phyloP scores from a whole-genome alignment of 345 rosid species.

The Carallia pectinifolia region DNA sequence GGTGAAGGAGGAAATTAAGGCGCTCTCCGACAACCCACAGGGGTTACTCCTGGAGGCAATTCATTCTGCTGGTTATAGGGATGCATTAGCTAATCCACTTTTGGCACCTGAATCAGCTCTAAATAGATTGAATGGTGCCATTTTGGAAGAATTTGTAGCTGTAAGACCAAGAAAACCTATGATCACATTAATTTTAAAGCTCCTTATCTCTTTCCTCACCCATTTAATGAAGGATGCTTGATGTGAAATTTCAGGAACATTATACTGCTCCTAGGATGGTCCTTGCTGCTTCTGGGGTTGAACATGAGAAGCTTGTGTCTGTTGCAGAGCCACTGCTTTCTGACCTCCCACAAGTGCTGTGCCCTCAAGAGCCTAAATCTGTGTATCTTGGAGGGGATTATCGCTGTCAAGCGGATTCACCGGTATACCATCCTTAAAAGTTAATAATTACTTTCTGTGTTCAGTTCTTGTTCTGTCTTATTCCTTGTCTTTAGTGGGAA shows the following conservation, averaged over 20 bases:
- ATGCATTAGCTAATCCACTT: constrained; percentile 88
- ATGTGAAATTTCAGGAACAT: constrained; percentile 56
- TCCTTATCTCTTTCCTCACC: not conserved
- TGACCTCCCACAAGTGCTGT: constrained; percentile 58
- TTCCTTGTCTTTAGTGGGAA: not conserved
- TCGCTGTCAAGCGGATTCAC: constrained; percentile 75
- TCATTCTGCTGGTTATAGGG: constrained; percentile 80
- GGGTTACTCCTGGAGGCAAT: constrained; percentile 76
- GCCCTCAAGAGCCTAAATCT: constrained; percentile 59
- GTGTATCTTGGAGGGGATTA: constrained; percentile 87
- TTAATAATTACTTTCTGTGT: no score
- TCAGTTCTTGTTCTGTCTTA: not conserved
- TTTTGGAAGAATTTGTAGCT: constrained; percentile 71
- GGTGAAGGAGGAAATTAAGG: constrained; percentile 64
- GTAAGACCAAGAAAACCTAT: constrained; percentile 42
- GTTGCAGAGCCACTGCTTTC: constrained; percentile 83
- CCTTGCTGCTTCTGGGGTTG: constrained; percentile 86
- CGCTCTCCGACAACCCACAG: constrained; percentile 65
- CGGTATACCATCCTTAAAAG: constrained; percentile 41
- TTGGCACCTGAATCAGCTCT: constrained; percentile 77
- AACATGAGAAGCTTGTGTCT: constrained; percentile 66
- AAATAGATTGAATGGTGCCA: constrained; percentile 41
- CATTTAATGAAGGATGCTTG: constrained; percentile 16
- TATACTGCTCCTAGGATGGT: constrained; percentile 79
- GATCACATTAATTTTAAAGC: not conserved